A percentile compares a stretch with the other conserved stretches of the same genome.
Evolutionary conservation across 2,329 filamentous ascomycete genomes (phyloP).

Genomic region (Fusarium pseudograminearum): DNA sequence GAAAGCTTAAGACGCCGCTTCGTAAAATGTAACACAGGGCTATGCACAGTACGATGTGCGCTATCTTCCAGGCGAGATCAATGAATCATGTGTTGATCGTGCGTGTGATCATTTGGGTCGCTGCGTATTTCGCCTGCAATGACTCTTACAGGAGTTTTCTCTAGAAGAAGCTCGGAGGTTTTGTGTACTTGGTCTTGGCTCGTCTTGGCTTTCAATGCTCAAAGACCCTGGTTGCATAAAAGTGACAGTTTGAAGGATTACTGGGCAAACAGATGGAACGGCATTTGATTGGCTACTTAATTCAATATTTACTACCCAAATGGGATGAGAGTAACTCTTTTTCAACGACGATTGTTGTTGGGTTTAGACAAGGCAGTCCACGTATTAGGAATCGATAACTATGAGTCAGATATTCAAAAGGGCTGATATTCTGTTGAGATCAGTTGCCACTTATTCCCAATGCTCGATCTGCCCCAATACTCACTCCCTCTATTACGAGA

Average conservation of each 20-base stretch:
- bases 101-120: neutral
- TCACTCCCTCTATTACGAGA: neutral
- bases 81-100: conserved; percentile 5
- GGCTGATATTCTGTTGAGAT: neutral
- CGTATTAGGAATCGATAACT: neutral
- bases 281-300: conserved; percentile 28
- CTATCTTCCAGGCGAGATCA: neutral
- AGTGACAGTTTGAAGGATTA: conserved; percentile 18
- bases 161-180: neutral
- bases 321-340: conserved; percentile 31
- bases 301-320: conserved; percentile 24
- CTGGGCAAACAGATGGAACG: conserved; percentile 1
- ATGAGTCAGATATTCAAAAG: neutral
- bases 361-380: neutral
- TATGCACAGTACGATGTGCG: neutral
- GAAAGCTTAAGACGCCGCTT: neutral
- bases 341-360: conserved; percentile 22
- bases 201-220: conserved; percentile 19
- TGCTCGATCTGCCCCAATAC: neutral
- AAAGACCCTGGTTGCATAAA: conserved; percentile 35
- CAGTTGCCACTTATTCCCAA: neutral
- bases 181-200: conserved; percentile 12
- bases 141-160: neutral
- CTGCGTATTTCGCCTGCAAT: neutral
- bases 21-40: neutral